Conservation (phyloP, 2,329 filamentous ascomycete genomes). For the Alternaria tenuissima region DNA sequence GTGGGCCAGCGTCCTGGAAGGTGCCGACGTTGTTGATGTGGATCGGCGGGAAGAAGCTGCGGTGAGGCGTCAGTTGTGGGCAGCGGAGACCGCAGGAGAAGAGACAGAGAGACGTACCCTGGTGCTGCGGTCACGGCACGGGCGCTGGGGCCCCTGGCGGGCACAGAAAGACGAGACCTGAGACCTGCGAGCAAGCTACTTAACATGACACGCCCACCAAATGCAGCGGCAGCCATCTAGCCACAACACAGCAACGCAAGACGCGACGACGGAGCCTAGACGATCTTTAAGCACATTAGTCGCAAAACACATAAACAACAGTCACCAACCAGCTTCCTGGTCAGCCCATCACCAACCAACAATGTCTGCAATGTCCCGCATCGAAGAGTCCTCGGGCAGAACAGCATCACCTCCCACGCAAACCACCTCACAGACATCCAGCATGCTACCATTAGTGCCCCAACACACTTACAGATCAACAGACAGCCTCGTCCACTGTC, state of each 20-base stretch:
- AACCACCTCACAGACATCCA: slow-evolving; percentile 13
- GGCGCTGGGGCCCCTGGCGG: too few relatives aligned
- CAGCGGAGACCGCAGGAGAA: too few relatives aligned
- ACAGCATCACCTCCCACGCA: neutral
- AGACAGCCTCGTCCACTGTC: slow-evolving; percentile 25
- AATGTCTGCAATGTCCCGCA: slow-evolving; percentile 20
- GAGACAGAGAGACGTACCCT: too few relatives aligned
- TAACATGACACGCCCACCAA: slow-evolving; percentile 20
- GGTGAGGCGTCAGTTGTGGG: too few relatives aligned
- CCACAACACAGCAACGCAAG: slow-evolving; percentile 20
- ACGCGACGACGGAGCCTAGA: slow-evolving; percentile 22
- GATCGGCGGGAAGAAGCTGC: too few relatives aligned
- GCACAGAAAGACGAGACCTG: slow-evolving; percentile 15
- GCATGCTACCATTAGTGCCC: slow-evolving; percentile 26
- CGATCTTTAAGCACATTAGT: slow-evolving; percentile 13
- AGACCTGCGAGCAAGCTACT: slow-evolving; percentile 21
- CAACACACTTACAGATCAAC: slow-evolving; percentile 20
- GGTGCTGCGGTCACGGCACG: too few relatives aligned
- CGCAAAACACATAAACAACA: slow-evolving; percentile 19
- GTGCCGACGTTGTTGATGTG: too few relatives aligned
- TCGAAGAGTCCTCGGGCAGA: neutral
- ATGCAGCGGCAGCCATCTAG: slow-evolving; percentile 24
- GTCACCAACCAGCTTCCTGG: slow-evolving; percentile 22
- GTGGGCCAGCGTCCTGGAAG: too few relatives aligned
- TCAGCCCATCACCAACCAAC: slow-evolving; percentile 10